Percentiles rank a stretch among this genome's conserved stretches.
These are phyloP conservation scores for Darksidea phi DNA, from an alignment of 495 filamentous ascomycete species.

Conservation along the genomic window DNA sequence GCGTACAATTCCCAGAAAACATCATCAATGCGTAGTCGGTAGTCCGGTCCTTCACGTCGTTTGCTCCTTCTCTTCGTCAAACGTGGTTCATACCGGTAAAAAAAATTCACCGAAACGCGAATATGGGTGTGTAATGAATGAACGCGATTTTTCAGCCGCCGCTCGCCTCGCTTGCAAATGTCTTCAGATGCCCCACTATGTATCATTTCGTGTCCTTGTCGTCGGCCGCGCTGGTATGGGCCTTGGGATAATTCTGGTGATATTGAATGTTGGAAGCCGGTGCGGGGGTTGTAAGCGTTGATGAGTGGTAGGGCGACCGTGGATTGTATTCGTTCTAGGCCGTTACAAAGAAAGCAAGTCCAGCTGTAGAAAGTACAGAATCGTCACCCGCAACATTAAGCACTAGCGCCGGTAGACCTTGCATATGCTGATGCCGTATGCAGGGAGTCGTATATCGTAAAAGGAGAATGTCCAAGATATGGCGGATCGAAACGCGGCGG, in stretches of 20 bases:
- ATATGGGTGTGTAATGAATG: slow-evolving; percentile 12
- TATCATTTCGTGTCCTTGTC: slow-evolving; percentile 13
- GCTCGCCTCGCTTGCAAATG: slow-evolving; percentile 14
- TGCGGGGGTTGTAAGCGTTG: slow-evolving; percentile 5
- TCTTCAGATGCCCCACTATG: slow-evolving; percentile 26
- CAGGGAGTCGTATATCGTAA: slow-evolving; percentile 38
- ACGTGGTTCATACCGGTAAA: not conserved
- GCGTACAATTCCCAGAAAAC: slow-evolving; percentile 6
- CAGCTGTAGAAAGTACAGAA: slow-evolving; percentile 36
- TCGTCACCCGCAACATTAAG: slow-evolving; percentile 36
- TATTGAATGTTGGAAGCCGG: slow-evolving; percentile 10
- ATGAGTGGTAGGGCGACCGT: slow-evolving; percentile 24
- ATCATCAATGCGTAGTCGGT: slow-evolving; percentile 7
- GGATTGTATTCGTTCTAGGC: slow-evolving; percentile 23
- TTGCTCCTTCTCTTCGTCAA: slow-evolving; percentile 23
- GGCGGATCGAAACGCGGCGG: slow-evolving; percentile 11
- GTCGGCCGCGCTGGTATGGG: slow-evolving; percentile 18
- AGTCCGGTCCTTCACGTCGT: slow-evolving; percentile 17
- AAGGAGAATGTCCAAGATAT: slow-evolving; percentile 23
- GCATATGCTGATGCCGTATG: slow-evolving; percentile 32
- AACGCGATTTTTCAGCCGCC: slow-evolving; percentile 30
- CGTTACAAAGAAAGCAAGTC: slow-evolving; percentile 30
- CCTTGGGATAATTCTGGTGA: slow-evolving; percentile 5
- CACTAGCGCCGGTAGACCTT: slow-evolving; percentile 14
- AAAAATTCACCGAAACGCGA: not conserved